Base-by-base conservation (phyloP, 495 filamentous ascomycete genomes). In the Daldinia childiae region DNA sequence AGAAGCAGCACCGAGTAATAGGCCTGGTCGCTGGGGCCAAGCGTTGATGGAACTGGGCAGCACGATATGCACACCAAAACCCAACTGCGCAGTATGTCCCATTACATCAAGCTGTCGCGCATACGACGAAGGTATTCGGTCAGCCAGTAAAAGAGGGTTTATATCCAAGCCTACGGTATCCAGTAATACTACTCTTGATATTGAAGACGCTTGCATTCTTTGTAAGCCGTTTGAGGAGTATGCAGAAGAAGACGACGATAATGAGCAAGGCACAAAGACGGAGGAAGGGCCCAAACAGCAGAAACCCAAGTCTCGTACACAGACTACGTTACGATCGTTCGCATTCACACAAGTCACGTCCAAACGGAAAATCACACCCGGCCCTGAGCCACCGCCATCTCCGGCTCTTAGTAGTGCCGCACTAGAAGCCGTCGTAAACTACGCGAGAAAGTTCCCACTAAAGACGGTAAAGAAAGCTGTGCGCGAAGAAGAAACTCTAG, bases 11-110 rank as follows among this genome's bases (percentile, higher is more conserved):
- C 55, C 69, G 1, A 82, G 77, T 58, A 80, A 82, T 27, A 57
- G 77, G 38, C 81, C 83, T 0, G 83, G 83, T 12, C 55, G 64
- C 54, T 84, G 82, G 83, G 83, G 83, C 9, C 83, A 85, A 52
- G 83, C 79, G 45, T 48, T 85, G 14, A 85, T 85, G 83, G 83
- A 85, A 65, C 69, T 85, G 26, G 83, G 83, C 11, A 83, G 81
- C 57, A 85, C 83, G 4, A 62, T 85, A 1, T 85, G 83, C 50
- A 79, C 77, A n/a, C 82, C 83, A 6, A 83, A 81, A 62, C 83
- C 83, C 6, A 78, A 79, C 19, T 85, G 83, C 58, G 60, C 68
- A 7, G 51, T 14, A 21, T 85, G 83, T 66, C 82, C 83, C 0
- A 70, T 85, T 26, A 80, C 69, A 1, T 70, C 58, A 14, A 85